Base-by-base conservation (phyloP, 139 green algal species). In the Asterochloris sp. region DNA sequence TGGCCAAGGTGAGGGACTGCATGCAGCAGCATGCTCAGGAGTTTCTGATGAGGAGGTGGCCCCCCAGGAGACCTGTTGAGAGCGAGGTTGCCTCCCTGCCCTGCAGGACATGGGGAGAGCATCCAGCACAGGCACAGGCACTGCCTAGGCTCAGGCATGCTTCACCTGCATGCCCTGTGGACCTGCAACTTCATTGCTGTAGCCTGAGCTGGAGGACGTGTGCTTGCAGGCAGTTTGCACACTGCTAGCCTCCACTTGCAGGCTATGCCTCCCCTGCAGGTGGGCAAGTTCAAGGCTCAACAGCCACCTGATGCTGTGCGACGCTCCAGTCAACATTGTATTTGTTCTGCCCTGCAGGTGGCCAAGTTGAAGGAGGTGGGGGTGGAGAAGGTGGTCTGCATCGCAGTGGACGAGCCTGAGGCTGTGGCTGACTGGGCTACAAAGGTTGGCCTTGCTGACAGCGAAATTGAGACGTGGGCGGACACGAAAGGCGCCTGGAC, bases 301-400 rank as follows among this genome's bases (percentile, higher is more conserved):
- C 24, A 19, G 38, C 23, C 17, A 47, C 47, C 13, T 26, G 13
- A 71, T 71, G 19, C 66, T 71, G 66, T 8, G 17, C 2, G 17
- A 21, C n/a, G 2, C 11, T 16, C 26, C 12, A 19, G 15, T 13
- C 14, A 13, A 17, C 38, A 66, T 60, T 69, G 24, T 60, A 71
- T 79, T 0, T 13, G 19, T 69, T 79, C 12, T 62, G 23, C 61
- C 6, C 47, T 61, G 64, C 73, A 83, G 14, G 74, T 78, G 26
- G 82, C 91, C 19, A 81, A 84, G 62, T 60, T 92, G 69, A 82
- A 83, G 60, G 69, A 82, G 69, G 54, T 73, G 27, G 88, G 88
- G 23, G 74, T 92, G 21, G 64, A 83, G 12, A 67, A 86, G 63
- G 82, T 92, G 4, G 27, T 89, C 15, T 91, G 86, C 69, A 73